Evolutionary conservation across 108 stramenopile genomes (phyloP).

Genomic region (Cyclotella kingstonii): DNA sequence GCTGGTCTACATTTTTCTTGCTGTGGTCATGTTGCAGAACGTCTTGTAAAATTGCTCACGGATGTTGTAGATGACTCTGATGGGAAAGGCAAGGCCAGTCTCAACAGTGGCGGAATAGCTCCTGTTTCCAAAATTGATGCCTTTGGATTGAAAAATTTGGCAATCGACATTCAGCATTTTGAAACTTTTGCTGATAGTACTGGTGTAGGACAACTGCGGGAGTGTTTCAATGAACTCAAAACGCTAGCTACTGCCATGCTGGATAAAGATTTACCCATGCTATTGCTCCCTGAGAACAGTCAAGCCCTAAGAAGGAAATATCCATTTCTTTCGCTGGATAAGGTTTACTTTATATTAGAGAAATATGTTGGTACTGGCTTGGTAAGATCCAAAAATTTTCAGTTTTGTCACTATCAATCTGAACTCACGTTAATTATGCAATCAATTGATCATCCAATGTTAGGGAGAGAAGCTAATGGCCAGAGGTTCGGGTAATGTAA

Average conservation of each 20-base stretch:
- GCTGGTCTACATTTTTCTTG: constrained; percentile 90
- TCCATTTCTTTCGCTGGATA: constrained; percentile 81
- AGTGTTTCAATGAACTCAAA: constrained; percentile 85
- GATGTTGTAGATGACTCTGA: constrained; percentile 54
- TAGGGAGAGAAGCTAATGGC: constrained; percentile 52
- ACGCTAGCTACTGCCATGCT: constrained; percentile 73
- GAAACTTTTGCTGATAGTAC: constrained; percentile 75
- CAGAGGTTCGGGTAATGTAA: constrained; percentile 20
- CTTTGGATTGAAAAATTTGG: constrained; percentile 82
- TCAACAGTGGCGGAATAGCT: constrained; percentile 42
- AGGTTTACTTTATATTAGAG: constrained; percentile 63
- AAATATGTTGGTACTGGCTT: constrained; percentile 72
- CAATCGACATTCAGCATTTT: constrained; percentile 79
- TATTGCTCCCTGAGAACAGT: constrained; percentile 70
- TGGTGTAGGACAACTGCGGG: constrained; percentile 81
- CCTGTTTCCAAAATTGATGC: constrained; percentile 85
- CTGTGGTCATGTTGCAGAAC: constrained; percentile 87
- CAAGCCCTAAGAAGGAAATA: constrained; percentile 71
- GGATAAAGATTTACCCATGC: constrained; percentile 74
- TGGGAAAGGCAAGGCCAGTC: constrained; percentile 9
- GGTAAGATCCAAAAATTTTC: constrained; percentile 16
- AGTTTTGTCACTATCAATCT: not conserved
- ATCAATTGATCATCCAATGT: not conserved
- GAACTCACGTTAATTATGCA: not conserved
- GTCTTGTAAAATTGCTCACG: constrained; percentile 72